Base-by-base conservation (phyloP, 768 basidiomycete genomes). In the Kwoniella shandongensis region DNA sequence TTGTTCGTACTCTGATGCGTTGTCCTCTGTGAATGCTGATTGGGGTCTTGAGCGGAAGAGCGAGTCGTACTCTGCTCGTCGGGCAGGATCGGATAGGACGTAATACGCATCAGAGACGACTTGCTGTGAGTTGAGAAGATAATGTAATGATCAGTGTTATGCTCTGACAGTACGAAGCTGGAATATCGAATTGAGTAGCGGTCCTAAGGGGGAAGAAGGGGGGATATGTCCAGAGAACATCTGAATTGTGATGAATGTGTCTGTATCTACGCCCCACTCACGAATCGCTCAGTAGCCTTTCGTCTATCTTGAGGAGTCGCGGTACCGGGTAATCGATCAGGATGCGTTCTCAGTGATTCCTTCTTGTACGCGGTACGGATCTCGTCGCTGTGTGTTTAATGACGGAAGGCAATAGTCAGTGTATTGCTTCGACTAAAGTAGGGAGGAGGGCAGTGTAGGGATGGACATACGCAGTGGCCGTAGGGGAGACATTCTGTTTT, bases 81-180 rank as follows among this genome's bases (percentile, higher is more conserved):
- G 62, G 40, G 81, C 80, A 3, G 85, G 77, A 76, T 96, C 90
- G 2, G 89, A 91, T 35, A 97, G 83, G 25, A 93, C 88, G 73
- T 89, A 96, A 78, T 94, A 94, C 17, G 91, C 91, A 76, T 96
- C 92, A 51, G 92, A 91, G 61, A 96, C 86, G 7, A 87, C 85
- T 87, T 88, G 71, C 51, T 63, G 61, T 32, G 26, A 29, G 48
- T 27, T 22, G 20, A 7, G 15, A 29, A 50, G n/a, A n/a, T n/a
- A n/a, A n/a, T 25, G 11, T 7, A 12, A 25, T n/a, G n/a, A n/a
- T n/a, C n/a, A n/a, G n/a, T n/a, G n/a, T n/a, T n/a, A n/a, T n/a
- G n/a, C n/a, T n/a, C n/a, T n/a, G n/a, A n/a, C n/a, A n/a, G n/a
- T n/a, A n/a, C n/a, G n/a, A n/a, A n/a, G n/a, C n/a, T n/a, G n/a